A percentile compares a stretch with the other conserved stretches of the same genome.
phyloP scores from a whole-genome alignment of 495 filamentous ascomycete species.

The Evernia prunastri region DNA sequence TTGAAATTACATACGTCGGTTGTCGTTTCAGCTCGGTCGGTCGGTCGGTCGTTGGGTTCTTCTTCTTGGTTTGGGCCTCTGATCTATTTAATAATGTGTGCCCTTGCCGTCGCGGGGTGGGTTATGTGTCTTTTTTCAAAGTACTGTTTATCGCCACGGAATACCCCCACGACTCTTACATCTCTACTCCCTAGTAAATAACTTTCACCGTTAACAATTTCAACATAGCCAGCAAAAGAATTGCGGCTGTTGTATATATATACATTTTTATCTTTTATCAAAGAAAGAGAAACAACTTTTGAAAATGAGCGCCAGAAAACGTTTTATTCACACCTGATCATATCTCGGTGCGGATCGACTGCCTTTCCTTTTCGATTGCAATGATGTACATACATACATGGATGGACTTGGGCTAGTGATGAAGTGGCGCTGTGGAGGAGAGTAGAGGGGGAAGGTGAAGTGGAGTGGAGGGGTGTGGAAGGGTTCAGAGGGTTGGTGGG shows the following conservation, averaged over 20 bases:
- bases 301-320: too few relatives aligned
- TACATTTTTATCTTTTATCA: too few relatives aligned
- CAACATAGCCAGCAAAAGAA: background rate
- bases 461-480: too few relatives aligned
- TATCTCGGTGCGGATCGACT: too few relatives aligned
- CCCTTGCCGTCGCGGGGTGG: background rate
- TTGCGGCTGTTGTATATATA: background rate
- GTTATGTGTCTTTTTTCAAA: background rate
- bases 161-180: background rate
- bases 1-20: slow-evolving; percentile 16
- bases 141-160: background rate
- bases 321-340: too few relatives aligned
- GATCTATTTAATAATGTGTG: background rate
- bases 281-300: background rate
- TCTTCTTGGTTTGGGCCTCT: background rate
- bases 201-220: background rate
- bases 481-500: too few relatives aligned
- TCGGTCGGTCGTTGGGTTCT: slow-evolving; percentile 20
- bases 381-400: too few relatives aligned
- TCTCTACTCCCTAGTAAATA: background rate
- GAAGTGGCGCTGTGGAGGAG: too few relatives aligned
- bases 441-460: too few relatives aligned
- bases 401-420: too few relatives aligned
- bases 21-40: slow-evolving; percentile 27
- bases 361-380: background rate